These are phyloP conservation scores for Eruca vesicaria DNA, from an alignment of 441 rosid genomes.

Conservation along the genomic window DNA sequence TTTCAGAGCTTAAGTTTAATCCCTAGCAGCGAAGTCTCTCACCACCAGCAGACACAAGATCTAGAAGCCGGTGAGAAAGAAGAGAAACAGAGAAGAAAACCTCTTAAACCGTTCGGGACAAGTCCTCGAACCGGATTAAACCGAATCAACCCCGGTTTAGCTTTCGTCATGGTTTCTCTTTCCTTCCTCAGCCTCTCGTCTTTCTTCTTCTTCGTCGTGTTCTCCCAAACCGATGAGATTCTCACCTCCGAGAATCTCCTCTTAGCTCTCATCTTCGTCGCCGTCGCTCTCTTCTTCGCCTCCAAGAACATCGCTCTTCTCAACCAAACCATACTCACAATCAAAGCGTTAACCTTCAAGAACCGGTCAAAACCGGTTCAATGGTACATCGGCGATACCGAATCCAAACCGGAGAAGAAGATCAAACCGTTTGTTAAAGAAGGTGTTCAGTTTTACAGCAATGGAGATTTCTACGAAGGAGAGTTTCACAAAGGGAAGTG, in stretches of 20 bases:
- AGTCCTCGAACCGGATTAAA: constrained; percentile 39
- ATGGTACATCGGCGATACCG: constrained; percentile 80
- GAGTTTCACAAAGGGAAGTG: constrained; percentile 79
- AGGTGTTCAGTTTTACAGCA: constrained; percentile 85
- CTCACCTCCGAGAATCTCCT: constrained; percentile 79
- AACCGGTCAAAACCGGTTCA: constrained; percentile 52
- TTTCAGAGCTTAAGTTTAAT: constrained; percentile 64
- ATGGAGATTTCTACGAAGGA: constrained; percentile 92
- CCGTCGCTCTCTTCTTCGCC: constrained; percentile 74
- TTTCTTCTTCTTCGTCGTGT: constrained; percentile 54
- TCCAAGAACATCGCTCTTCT: constrained; percentile 63
- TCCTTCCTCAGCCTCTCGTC: constrained; percentile 50
- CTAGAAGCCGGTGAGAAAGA: constrained; percentile 40
- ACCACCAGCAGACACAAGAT: constrained; percentile 37
- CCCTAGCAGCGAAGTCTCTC: constrained; percentile 40
- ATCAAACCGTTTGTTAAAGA: constrained; percentile 48
- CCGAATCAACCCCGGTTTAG: constrained; percentile 52
- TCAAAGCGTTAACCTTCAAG: constrained; percentile 39
- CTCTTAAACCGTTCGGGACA: constrained; percentile 44
- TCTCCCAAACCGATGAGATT: constrained; percentile 57
- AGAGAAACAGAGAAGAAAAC: constrained; percentile 45
- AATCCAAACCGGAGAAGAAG: constrained; percentile 28
- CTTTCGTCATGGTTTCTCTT: constrained; percentile 47
- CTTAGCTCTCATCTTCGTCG: constrained; percentile 67
- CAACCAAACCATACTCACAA: constrained; percentile 39